Conservation (phyloP, 192 early-diverging fungal species). For the Gryganskiella cystojenkinii region DNA sequence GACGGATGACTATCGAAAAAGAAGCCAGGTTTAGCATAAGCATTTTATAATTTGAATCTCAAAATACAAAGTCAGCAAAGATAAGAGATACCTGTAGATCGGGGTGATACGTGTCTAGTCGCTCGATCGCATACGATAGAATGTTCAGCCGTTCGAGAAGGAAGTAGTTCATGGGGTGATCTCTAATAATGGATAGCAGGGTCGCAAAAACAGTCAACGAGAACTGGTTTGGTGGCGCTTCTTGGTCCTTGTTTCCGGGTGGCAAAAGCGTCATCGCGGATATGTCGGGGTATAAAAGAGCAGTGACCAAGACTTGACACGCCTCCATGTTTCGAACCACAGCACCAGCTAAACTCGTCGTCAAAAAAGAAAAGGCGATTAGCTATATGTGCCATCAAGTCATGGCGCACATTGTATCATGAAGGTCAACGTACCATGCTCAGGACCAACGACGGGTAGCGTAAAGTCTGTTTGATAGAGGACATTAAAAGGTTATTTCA, state of each 20-base stretch:
- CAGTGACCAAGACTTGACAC: conserved; percentile 57
- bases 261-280: conserved; percentile 36
- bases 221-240: conserved; percentile 40
- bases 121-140: conserved; percentile 64
- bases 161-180: conserved; percentile 70
- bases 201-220: conserved; percentile 43
- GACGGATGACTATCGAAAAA: conserved; percentile 47
- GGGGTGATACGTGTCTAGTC: conserved; percentile 57
- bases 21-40: neutral
- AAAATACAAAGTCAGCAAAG: neutral
- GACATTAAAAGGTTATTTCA: no score
- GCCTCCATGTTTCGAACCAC: conserved; percentile 61
- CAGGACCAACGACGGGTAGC: conserved; percentile 50
- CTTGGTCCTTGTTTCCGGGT: conserved; percentile 17
- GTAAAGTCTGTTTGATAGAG: conserved; percentile 53
- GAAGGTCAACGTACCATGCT: conserved; percentile 57
- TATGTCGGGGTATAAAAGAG: conserved; percentile 56
- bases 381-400: no score
- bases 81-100: conserved; percentile 54
- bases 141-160: conserved; percentile 58
- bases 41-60: neutral
- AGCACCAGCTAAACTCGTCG: conserved; percentile 50
- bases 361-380: no score
- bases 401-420: no score
- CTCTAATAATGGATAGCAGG: conserved; percentile 53